Evolutionary conservation across 1,284 basidiomycete genomes (phyloP).

Genomic region (Moesziomyces antarcticus): DNA sequence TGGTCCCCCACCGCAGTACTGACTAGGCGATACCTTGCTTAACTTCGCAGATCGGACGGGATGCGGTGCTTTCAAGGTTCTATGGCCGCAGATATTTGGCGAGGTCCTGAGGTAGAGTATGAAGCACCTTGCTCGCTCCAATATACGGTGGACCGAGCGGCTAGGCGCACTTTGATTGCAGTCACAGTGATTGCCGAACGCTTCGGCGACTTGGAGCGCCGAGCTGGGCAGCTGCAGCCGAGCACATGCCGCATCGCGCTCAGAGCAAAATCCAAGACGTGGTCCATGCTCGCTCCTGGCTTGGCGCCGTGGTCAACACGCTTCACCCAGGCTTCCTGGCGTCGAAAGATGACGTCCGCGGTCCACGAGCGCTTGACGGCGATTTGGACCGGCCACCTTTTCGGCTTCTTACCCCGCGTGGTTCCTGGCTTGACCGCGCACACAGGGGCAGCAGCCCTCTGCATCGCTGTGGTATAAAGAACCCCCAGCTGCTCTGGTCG

Average conservation of each 20-base stretch:
- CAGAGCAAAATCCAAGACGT: not conserved
- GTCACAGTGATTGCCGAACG: not conserved
- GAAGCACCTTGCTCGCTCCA: no score
- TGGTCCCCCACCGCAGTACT: constrained; percentile 86
- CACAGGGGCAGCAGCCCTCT: no score
- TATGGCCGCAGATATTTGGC: constrained; percentile 76
- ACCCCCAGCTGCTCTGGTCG: not conserved
- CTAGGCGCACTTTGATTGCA: no score
- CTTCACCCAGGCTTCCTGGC: no score
- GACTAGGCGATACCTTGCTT: constrained; percentile 82
- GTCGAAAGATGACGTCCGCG: no score
- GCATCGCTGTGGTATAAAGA: not conserved
- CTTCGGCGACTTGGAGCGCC: not conserved
- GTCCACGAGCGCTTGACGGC: no score
- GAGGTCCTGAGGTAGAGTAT: no score
- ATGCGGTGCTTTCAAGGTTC: constrained; percentile 82
- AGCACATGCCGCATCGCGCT: not conserved
- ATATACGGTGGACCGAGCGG: not conserved
- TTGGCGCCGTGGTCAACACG: no score
- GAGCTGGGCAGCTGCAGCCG: not conserved
- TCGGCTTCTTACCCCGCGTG: no score
- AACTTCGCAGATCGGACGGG: constrained; percentile 83
- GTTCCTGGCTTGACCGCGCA: no score
- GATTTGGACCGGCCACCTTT: no score
- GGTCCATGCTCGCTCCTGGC: not conserved